Evolutionary conservation across 768 basidiomycete genomes (phyloP).

Genomic region (Pilatotrama ljubarskyi): DNA sequence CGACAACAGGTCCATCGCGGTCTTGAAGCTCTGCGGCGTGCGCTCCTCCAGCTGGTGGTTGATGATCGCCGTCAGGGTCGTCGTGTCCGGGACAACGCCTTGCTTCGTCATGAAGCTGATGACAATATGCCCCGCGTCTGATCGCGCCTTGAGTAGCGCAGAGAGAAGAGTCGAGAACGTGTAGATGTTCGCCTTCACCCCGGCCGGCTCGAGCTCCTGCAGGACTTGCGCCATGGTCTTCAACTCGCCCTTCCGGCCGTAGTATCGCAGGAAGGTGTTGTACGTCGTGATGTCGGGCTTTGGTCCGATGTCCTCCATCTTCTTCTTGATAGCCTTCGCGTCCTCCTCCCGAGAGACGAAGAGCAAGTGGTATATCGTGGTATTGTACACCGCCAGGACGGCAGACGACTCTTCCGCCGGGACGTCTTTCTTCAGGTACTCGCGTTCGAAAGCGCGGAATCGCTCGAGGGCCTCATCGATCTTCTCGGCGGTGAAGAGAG

Average conservation of each 20-base stretch:
- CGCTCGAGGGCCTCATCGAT: conserved; percentile 50
- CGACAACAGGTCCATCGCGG: conserved; percentile 67
- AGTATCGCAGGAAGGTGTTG: conserved; percentile 77
- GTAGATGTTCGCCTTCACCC: conserved; percentile 71
- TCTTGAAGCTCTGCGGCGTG: conserved; percentile 51
- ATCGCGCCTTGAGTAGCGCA: conserved; percentile 65
- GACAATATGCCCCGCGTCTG: conserved; percentile 65
- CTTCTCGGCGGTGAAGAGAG: conserved; percentile 52
- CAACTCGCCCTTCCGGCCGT: conserved; percentile 63
- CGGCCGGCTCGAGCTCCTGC: conserved; percentile 51
- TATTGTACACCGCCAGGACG: conserved; percentile 61
- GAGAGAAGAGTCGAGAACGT: conserved; percentile 88
- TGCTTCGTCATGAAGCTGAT: conserved; percentile 75
- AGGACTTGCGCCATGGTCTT: conserved; percentile 59
- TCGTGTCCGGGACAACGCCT: conserved; percentile 70
- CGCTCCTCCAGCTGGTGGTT: conserved; percentile 65
- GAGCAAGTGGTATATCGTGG: conserved; percentile 71
- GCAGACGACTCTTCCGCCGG: not conserved
- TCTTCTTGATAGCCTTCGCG: conserved; percentile 40
- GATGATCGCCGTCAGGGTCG: conserved; percentile 80
- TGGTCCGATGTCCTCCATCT: conserved; percentile 50
- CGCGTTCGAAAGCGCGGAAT: conserved; percentile 51
- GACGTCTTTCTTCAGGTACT: conserved; percentile 27
- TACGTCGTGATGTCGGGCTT: conserved; percentile 72
- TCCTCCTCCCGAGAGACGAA: conserved; percentile 31